phyloP scores from a whole-genome alignment of 2,329 filamentous ascomycete genomes.

The Cladosporium sphaerospermum region DNA sequence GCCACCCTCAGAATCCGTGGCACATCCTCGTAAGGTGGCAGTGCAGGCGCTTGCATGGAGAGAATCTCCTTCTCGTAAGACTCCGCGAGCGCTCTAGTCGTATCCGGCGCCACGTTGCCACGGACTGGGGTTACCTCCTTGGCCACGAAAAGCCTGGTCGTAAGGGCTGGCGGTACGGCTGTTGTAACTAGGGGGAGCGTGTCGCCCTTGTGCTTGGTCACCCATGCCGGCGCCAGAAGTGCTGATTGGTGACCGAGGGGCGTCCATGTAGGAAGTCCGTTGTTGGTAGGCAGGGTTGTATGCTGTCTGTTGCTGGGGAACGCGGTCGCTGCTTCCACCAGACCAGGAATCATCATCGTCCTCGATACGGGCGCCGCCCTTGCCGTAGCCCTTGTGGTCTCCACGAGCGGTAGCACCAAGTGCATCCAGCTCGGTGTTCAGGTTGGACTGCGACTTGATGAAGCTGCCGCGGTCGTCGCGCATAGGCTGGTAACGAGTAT shows the following conservation, averaged over 20 bases:
- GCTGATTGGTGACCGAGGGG: constrained; percentile 14
- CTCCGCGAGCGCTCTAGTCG: constrained; percentile 36
- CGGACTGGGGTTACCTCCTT: constrained; percentile 51
- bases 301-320: constrained; percentile 8
- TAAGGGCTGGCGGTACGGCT: background rate
- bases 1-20: background rate
- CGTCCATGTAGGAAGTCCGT: constrained; percentile 10
- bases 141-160: constrained; percentile 19
- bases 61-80: background rate
- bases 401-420: constrained; percentile 83
- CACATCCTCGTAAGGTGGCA: background rate
- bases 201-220: constrained; percentile 11
- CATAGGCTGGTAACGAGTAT: constrained; percentile 94
- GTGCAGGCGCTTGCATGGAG: background rate
- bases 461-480: constrained; percentile 92
- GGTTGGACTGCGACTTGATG: constrained; percentile 88
- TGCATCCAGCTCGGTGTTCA: constrained; percentile 85
- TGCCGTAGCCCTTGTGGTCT: constrained; percentile 48
- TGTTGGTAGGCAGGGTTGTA: constrained; percentile 7
- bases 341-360: constrained; percentile 66
- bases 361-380: constrained; percentile 54
- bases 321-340: constrained; percentile 43
- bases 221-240: constrained; percentile 14
- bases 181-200: constrained; percentile 14
- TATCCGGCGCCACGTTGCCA: constrained; percentile 63